Conservation (phyloP, 257 asterid genomes). For the Mentha longifolia region DNA sequence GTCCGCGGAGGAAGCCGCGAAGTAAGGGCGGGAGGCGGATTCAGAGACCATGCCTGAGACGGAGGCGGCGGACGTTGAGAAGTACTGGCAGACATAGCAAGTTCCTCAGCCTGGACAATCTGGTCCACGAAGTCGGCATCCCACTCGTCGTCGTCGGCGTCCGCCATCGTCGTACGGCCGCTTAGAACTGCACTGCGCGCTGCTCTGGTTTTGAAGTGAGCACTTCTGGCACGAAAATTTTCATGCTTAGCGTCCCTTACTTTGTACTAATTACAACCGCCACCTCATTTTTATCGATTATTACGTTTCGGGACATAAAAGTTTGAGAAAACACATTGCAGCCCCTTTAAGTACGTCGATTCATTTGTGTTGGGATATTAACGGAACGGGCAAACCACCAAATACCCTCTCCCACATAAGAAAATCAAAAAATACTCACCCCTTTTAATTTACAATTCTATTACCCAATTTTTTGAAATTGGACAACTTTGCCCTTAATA, state of each 20-base stretch:
- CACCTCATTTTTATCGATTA: background rate
- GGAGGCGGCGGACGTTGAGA: conserved; percentile 32
- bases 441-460: too few relatives aligned
- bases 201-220: background rate
- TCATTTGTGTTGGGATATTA: too few relatives aligned
- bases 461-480: too few relatives aligned
- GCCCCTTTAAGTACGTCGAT: background rate
- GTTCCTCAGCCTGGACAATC: conserved; percentile 54
- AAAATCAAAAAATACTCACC: too few relatives aligned
- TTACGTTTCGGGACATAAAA: background rate
- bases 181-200: conserved; percentile 31
- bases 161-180: conserved; percentile 54
- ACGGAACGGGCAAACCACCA: too few relatives aligned
- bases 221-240: background rate
- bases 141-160: conserved; percentile 61
- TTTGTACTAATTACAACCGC: conserved; percentile 18
- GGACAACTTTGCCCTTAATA: too few relatives aligned
- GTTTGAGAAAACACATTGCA: background rate
- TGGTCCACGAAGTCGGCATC: conserved; percentile 55
- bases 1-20: conserved; percentile 18
- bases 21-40: background rate
- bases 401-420: too few relatives aligned
- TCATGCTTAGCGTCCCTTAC: background rate
- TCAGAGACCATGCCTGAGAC: background rate
- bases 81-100: conserved; percentile 41